These are phyloP conservation scores for Eremothecium sinecaudum DNA, from an alignment of 1,139 yeast species.

Conservation along the genomic window DNA sequence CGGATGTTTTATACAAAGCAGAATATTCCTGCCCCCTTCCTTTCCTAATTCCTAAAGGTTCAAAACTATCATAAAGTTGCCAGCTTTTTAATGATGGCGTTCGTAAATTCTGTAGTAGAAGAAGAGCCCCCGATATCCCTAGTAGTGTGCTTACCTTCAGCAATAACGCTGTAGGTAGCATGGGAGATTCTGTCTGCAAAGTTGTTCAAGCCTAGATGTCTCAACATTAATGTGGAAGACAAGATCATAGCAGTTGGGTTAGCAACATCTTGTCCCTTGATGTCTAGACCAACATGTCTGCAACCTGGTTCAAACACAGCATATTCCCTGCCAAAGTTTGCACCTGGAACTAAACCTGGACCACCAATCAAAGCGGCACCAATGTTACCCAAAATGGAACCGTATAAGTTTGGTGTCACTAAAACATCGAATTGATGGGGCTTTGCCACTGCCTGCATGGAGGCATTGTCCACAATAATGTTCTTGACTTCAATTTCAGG, in stretches of 20 bases:
- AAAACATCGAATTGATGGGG: conserved; percentile 97
- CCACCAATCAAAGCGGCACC: conserved; percentile 99
- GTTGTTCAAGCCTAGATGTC: conserved; percentile 83
- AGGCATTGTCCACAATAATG: conserved; percentile 96
- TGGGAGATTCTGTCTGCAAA: conserved; percentile 77
- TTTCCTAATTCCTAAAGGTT: too few relatives aligned
- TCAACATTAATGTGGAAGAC: conserved; percentile 81
- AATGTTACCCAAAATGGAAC: conserved; percentile 92
- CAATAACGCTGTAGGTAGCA: conserved; percentile 84
- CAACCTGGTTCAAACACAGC: conserved; percentile 99
- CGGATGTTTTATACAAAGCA: too few relatives aligned
- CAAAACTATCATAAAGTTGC: conserved; percentile 13
- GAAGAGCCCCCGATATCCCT: conserved; percentile 82
- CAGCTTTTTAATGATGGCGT: conserved; percentile 28
- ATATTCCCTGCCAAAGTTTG: conserved; percentile 93
- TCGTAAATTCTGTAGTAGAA: conserved; percentile 86
- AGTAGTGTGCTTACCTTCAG: conserved; percentile 76
- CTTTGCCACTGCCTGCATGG: conserved; percentile 97
- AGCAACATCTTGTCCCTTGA: conserved; percentile 88
- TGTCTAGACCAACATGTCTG: conserved; percentile 97
- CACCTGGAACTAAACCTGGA: conserved; percentile 98
- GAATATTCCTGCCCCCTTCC: too few relatives aligned
- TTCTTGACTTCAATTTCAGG: conserved; percentile 78
- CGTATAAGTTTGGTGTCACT: conserved; percentile 97
- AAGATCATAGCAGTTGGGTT: conserved; percentile 98